A percentile compares a stretch with the other conserved stretches of the same genome.
These are phyloP conservation scores for Plasmodium berghei DNA, from an alignment of 169 alveolate genomes.

Conservation along the genomic window DNA sequence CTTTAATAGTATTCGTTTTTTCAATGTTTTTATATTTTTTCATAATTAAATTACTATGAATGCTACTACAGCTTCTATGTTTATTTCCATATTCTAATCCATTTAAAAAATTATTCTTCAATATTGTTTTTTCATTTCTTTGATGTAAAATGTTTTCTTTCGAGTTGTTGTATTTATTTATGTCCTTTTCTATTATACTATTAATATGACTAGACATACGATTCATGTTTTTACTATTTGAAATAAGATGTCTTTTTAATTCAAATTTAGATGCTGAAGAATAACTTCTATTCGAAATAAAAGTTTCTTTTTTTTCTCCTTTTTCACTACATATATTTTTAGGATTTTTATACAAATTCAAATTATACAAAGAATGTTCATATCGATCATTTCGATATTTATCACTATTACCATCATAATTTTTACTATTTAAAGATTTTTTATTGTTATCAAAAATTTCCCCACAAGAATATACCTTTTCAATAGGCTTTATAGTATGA, in stretches of 20 bases:
- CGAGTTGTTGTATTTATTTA: slow-evolving; percentile 37
- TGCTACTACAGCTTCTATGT: not conserved
- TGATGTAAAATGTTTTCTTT: slow-evolving; percentile 24
- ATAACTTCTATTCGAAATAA: slow-evolving; percentile 46
- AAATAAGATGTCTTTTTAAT: slow-evolving; percentile 34
- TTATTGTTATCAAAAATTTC: not conserved
- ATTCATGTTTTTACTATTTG: slow-evolving; percentile 29
- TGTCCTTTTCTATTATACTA: slow-evolving; percentile 29
- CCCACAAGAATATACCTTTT: not conserved
- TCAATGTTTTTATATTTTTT: slow-evolving; percentile 7
- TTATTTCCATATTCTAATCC: not conserved
- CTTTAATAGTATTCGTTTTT: not conserved
- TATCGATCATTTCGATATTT: not conserved
- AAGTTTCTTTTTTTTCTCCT: not conserved
- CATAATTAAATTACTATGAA: not conserved
- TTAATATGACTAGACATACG: slow-evolving; percentile 51
- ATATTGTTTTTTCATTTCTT: not conserved
- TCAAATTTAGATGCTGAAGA: slow-evolving; percentile 47
- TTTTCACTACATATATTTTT: not conserved
- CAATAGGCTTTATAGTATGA: not conserved
- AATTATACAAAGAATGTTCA: not conserved
- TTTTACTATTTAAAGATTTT: not conserved
- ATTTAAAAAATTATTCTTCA: not conserved
- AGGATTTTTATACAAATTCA: not conserved
- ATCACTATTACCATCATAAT: not conserved